Base-by-base conservation (phyloP, 2,329 filamentous ascomycete genomes). In the Atkinsonella hypoxylon region DNA sequence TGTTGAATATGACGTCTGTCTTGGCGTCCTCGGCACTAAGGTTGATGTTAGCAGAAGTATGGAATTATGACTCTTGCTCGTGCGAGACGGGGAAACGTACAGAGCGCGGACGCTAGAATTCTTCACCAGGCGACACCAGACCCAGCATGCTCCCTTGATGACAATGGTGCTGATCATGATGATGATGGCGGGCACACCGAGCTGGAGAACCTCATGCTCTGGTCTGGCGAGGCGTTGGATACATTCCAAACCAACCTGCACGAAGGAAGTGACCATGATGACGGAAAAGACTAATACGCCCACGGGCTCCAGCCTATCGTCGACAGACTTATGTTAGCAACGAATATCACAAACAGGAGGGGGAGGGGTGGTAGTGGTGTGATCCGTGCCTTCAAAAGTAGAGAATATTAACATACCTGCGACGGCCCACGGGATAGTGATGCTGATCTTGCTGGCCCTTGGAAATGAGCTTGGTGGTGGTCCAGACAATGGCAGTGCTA, bases 1-100 rank as follows among this genome's bases (percentile, higher is more conserved):
- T 81, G 67, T 95, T 95, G 77, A 95, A 95, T 32, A 95, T 82
- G 30, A 95, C 86, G 61, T 95, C 87, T 0, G 87, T 85, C 61
- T 74, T 70, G 48, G 74, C 74, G 54, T 77, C 74, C 30, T 75
- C 70, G 34, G 74, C 74, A 49, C 71, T 74, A 40, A 2, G 45
- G 38, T 31, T 7, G 47, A 47, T 42, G 20, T 42, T 32, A 34
- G 18, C 36, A 22, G 15, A 15, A 36, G 13, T n/a, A 8, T n/a
- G 32, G 8, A 26, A 32, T 7, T 5, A 22, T 30, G 32, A 22
- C 30, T 36, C 32, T 34, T 39, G 45, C 30, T 36, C 32, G 26
- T 39, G 45, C 52, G n/a, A 34, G 10, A 17, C 42, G 7, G 26
- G 26, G 32, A 13, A 31, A 70, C 75, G 64, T 64, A 78, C 57